Base-by-base conservation (phyloP, 352 stramenopile genomes). In the Globisporangium abappressorium region DNA sequence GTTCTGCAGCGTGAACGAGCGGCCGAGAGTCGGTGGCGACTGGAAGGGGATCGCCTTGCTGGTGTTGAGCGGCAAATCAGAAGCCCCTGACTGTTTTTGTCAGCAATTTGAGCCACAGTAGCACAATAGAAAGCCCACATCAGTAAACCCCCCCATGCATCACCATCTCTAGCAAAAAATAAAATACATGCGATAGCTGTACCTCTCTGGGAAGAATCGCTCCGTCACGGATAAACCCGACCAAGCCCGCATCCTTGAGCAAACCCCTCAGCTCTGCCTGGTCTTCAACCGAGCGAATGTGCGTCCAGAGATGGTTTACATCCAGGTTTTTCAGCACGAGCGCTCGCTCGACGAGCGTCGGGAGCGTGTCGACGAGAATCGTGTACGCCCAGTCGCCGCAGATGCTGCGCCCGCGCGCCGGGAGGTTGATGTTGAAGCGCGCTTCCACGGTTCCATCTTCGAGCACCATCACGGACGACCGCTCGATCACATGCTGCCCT, bases 361-460 rank as follows among this genome's bases (percentile, higher is more conserved):
- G 94, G 11, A 99, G 68, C 22, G 86, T 94, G 30, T 95, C 79
- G 8, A 93, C 81, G 34, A 99, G 86, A 66, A 99, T 98, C 28
- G 95, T 86, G 66, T 90, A 83, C 28, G 95, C 96, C 77, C 90
- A 98, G 30, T 96, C 79, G 46, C 97, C 97, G 49, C 95, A 95
- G 71, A 99, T 98, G 56, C 81, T 95, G 55, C 97, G 85, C 2
- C 97, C 96, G 28, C 91, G 81, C 18, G 97, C 97, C 5, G 96
- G 97, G 38, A 99, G 85, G 61, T 97, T 98, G 66, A 99, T 92
- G 33, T 94, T 98, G 73, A 99, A 98, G 57, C 97, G 88, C 18
- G 85, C 93, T 68, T 98, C 89, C 5, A 99, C 74, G 53, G 87
- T 80, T 41, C 95, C 96, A 54, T 80, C 79, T 11, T 82, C 72